Evolutionary conservation across 306 rosid species (phyloP).

Genomic region (Ammopiptanthus mongolicus): DNA sequence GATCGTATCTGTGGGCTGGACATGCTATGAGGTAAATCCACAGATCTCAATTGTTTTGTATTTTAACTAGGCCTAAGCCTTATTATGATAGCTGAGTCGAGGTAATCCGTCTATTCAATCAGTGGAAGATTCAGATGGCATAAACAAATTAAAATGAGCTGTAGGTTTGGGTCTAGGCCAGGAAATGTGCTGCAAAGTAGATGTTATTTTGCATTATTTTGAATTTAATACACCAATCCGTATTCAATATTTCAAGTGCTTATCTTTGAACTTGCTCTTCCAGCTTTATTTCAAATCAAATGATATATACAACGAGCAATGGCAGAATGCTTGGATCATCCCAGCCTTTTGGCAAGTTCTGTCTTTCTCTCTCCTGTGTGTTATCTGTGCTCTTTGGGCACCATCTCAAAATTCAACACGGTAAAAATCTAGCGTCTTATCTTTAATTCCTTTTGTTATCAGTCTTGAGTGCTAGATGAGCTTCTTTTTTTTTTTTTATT

Average conservation of each 20-base stretch:
- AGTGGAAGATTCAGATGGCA: not conserved
- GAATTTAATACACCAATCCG: not conserved
- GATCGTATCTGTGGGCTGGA: constrained; percentile 92
- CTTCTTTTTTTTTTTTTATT: too few species aligned
- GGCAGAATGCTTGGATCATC: constrained; percentile 94
- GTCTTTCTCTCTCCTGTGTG: constrained; percentile 73
- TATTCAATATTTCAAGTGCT: constrained; percentile 6
- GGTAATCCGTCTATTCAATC: not conserved
- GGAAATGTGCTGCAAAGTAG: not conserved
- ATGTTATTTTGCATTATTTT: not conserved
- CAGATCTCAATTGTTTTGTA: constrained; percentile 6
- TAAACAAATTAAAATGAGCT: not conserved
- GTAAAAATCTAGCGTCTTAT: constrained; percentile 29
- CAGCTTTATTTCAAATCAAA: constrained; percentile 87
- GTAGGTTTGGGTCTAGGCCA: too few species aligned
- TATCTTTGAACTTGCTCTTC: constrained; percentile 13
- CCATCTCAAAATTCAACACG: constrained; percentile 89
- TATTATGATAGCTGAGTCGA: too few species aligned
- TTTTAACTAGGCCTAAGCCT: constrained; percentile 13
- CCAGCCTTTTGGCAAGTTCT: constrained; percentile 97
- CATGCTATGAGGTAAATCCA: constrained; percentile 86
- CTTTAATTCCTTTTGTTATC: not conserved
- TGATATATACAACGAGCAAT: constrained; percentile 77
- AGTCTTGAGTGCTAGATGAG: not conserved
- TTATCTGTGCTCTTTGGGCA: constrained; percentile 88